Conservation (phyloP, 73 alveolate species). For the Blepharisma stoltei region DNA sequence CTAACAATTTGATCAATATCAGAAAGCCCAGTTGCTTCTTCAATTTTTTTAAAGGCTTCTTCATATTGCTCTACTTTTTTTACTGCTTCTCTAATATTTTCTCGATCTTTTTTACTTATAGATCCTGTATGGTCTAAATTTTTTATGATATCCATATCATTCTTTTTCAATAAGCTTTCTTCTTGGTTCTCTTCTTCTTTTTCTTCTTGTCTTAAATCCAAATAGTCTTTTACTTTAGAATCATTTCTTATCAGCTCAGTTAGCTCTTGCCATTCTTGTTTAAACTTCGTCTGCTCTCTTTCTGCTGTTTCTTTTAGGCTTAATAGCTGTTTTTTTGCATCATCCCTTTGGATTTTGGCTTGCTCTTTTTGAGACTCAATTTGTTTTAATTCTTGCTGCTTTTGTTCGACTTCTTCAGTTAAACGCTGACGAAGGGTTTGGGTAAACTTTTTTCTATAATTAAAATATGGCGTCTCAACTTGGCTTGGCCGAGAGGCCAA, state of each 20-base stretch:
- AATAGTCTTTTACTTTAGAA: slow-evolving; percentile 52
- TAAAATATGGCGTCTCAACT: too few relatives aligned
- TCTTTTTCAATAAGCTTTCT: not conserved
- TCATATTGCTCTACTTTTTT: slow-evolving; percentile 79
- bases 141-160: slow-evolving; percentile 2
- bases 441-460: slow-evolving; percentile 89
- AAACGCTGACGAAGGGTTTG: slow-evolving; percentile 90
- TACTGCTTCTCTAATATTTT: slow-evolving; percentile 29
- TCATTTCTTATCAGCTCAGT: slow-evolving; percentile 58
- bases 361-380: slow-evolving; percentile 78
- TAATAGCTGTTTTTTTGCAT: slow-evolving; percentile 86
- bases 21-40: slow-evolving; percentile 85
- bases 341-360: slow-evolving; percentile 90
- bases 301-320: slow-evolving; percentile 87
- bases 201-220: slow-evolving; percentile 32
- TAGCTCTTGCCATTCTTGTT: slow-evolving; percentile 62
- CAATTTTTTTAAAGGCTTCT: slow-evolving; percentile 86
- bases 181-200: slow-evolving; percentile 53
- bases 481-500: too few relatives aligned
- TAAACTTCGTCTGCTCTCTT: slow-evolving; percentile 91
- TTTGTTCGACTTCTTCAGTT: slow-evolving; percentile 88
- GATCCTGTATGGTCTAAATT: not conserved
- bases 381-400: slow-evolving; percentile 89
- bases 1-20: slow-evolving; percentile 73
- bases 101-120: slow-evolving; percentile 41